Evolutionary conservation across 2,329 filamentous ascomycete genomes (phyloP).

Genomic region (Beauveria sp.): DNA sequence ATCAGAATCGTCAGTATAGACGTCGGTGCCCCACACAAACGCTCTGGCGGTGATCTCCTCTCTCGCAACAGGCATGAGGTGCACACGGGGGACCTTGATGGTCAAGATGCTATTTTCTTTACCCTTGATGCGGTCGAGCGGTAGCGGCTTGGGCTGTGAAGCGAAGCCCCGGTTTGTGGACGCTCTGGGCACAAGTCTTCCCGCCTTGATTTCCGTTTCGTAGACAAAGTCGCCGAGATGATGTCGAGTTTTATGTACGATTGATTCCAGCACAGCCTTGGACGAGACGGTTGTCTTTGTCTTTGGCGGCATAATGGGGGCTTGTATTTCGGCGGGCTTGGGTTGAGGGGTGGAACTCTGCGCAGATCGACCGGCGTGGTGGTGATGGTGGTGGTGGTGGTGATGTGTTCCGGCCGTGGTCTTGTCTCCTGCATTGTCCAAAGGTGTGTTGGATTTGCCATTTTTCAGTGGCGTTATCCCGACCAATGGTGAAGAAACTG

Average conservation of each 20-base stretch:
- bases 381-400: constrained; percentile 47
- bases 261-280: constrained; percentile 62
- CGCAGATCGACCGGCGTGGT: constrained; percentile 16
- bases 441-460: constrained; percentile 37
- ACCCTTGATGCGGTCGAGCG: constrained; percentile 60
- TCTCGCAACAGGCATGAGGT: constrained; percentile 60
- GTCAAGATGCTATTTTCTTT: constrained; percentile 88
- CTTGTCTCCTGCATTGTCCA: constrained; percentile 39
- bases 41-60: constrained; percentile 77
- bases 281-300: constrained; percentile 61
- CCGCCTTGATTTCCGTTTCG: constrained; percentile 54
- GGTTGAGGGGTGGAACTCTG: constrained; percentile 18
- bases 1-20: constrained; percentile 96
- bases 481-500: constrained; percentile 34
- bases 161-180: constrained; percentile 36
- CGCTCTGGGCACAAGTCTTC: constrained; percentile 35
- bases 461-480: constrained; percentile 41
- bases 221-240: constrained; percentile 86
- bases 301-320: constrained; percentile 42
- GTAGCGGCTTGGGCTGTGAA: constrained; percentile 63
- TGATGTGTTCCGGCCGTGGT: constrained; percentile 32
- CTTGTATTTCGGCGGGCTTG: constrained; percentile 15
- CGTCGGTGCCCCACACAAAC: constrained; percentile 84
- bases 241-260: constrained; percentile 61
- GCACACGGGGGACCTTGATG: constrained; percentile 74